Conservation (phyloP, 306 rosid species). For the Lagenaria siceraria region DNA sequence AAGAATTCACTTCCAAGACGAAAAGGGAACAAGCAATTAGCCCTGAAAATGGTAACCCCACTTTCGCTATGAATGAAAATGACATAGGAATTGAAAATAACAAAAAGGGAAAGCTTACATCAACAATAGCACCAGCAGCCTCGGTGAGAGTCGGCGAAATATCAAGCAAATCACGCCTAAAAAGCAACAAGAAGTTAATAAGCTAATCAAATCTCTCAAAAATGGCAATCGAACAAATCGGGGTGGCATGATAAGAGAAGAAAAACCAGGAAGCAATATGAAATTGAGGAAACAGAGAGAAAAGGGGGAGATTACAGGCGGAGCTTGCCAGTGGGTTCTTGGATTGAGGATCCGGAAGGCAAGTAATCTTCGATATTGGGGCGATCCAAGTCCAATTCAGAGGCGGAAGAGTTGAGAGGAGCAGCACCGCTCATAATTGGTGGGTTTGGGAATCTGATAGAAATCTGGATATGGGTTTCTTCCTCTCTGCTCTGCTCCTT, state of each 20-base stretch:
- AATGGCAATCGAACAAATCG: background rate
- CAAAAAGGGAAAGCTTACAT: constrained; percentile 31
- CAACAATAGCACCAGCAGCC: constrained; percentile 95
- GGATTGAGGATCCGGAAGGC: constrained; percentile 75
- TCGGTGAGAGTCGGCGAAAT: constrained; percentile 82
- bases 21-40: background rate
- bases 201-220: background rate
- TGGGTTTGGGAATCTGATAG: background rate
- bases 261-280: background rate
- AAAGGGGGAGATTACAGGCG: constrained; percentile 34
- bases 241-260: background rate
- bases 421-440: constrained; percentile 24
- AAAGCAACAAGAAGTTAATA: constrained; percentile 1
- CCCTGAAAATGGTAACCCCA: background rate
- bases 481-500: background rate
- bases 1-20: background rate
- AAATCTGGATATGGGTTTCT: background rate
- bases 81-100: background rate
- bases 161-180: constrained; percentile 80
- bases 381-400: constrained; percentile 82
- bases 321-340: constrained; percentile 75
- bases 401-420: constrained; percentile 43
- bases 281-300: constrained; percentile 4
- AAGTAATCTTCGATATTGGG: constrained; percentile 94
- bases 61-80: background rate